Conservation (phyloP, 495 filamentous ascomycete species). For the Sabuloglossum arenarium region DNA sequence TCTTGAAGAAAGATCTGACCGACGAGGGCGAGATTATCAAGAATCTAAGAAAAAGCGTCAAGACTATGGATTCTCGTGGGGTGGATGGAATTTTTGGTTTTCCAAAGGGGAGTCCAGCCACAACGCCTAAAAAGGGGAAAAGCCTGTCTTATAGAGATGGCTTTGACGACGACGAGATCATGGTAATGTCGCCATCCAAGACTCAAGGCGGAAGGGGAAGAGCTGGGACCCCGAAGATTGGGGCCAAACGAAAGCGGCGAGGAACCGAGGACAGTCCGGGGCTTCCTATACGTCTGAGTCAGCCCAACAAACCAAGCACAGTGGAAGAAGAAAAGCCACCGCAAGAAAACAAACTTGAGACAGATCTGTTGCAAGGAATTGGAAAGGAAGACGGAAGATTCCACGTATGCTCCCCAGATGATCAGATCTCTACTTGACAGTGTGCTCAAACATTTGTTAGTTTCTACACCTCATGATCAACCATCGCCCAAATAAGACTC, state of each 20-base stretch:
- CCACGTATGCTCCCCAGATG: conserved; percentile 7
- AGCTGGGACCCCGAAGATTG: conserved; percentile 33
- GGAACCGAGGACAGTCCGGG: conserved; percentile 31
- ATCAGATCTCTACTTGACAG: neutral
- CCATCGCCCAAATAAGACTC: conserved; percentile 25
- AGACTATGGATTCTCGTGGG: neutral
- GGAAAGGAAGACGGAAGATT: conserved; percentile 19
- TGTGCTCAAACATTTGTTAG: conserved; percentile 5
- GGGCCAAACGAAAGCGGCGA: conserved; percentile 41
- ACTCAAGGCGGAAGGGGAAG: conserved; percentile 26
- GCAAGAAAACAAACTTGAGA: conserved; percentile 10
- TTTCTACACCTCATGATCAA: conserved; percentile 37
- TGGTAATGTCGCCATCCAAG: conserved; percentile 37
- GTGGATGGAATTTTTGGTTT: neutral
- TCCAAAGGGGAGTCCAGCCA: conserved; percentile 7
- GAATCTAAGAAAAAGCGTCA: conserved; percentile 16
- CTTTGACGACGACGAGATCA: conserved; percentile 51
- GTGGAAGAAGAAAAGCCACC: conserved; percentile 4
- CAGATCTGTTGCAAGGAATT: conserved; percentile 13
- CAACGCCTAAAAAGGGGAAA: conserved; percentile 38
- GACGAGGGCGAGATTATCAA: conserved; percentile 25
- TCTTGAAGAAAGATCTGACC: conserved; percentile 42
- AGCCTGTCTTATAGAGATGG: conserved; percentile 41
- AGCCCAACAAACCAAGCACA: conserved; percentile 12
- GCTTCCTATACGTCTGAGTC: conserved; percentile 28